A percentile compares a stretch with the other conserved stretches of the same genome.
These are phyloP conservation scores for Diutina siamensis DNA, from an alignment of 1,139 yeast species.

Conservation along the genomic window DNA sequence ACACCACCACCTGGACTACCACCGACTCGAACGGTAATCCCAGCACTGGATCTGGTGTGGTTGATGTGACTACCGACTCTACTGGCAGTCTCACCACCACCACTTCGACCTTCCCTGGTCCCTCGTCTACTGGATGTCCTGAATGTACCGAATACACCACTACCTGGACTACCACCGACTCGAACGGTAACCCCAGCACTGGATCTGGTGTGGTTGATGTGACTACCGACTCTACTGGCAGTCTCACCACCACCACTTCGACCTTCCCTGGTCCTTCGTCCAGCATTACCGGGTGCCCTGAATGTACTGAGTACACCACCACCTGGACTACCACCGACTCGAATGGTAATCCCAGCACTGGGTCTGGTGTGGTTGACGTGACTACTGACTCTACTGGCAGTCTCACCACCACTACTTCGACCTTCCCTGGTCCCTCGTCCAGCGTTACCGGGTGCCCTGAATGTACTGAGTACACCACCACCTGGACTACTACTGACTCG, in stretches of 20 bases:
- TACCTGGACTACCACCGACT: not conserved
- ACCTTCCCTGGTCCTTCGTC: not conserved
- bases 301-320: conserved; percentile 1
- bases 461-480: conserved; percentile 3
- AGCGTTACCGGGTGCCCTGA: not conserved
- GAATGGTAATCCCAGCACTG: not conserved
- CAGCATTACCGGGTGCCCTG: not conserved
- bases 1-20: conserved; percentile 4
- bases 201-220: conserved; percentile 3
- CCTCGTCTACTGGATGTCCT: not conserved
- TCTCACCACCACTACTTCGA: not conserved
- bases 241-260: not conserved
- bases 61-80: conserved; percentile 5
- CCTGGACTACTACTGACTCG: not conserved
- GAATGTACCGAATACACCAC: conserved; percentile 2
- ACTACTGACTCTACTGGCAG: not conserved
- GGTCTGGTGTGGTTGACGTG: not conserved
- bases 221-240: not conserved
- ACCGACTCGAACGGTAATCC: not conserved
- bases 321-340: not conserved
- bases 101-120: not conserved
- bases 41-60: conserved; percentile 1
- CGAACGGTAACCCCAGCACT: not conserved
- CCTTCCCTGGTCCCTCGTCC: not conserved
- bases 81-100: not conserved